Evolutionary conservation across 2,329 filamentous ascomycete genomes (phyloP), one percentile per base, ranked within the genome.

Genomic region (Talaromyces marneffei): DNA sequence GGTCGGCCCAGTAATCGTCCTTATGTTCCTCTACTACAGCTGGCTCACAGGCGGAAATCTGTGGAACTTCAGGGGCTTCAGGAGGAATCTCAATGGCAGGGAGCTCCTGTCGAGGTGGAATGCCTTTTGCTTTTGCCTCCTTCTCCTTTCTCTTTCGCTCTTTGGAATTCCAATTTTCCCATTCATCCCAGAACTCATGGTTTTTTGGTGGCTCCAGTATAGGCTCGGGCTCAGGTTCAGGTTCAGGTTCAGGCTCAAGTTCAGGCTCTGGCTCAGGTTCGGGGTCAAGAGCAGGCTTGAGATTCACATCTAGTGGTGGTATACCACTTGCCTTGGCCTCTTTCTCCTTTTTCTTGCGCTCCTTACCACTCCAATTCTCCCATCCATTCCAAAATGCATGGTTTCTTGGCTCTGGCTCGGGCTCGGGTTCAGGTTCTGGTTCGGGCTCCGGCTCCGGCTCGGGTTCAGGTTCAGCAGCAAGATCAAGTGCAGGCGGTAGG

Each of bases 401-500:
- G 20, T 62, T 62, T 10, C 39, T 37, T 14, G 33, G 60, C 8
- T 42, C 53, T 0, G 52, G 42, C 4, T 61, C 59, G 3, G 50
- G 35, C 10, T 39, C 63, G 33, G 54, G 57, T 58, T 62, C 39
- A 0, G 59, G 59, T 20, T 57, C 59, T 3, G 59, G 54, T 6
- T 53, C 60, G 10, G 61, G 58, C 14, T 52, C 59, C 2, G 10
- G 20, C 16, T 61, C 59, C 2, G 48, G 52, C 27, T 65, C 58
- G 4, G 60, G 52, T 39, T 40, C n/a, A n/a, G n/a, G n/a, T n/a
- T n/a, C 44, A 16, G 42, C n/a, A 35, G 74, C 72, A 27, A 83
- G 83, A 68, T 86, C 86, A 62, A 80, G 81, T 62, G 83, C 84
- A 57, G 83, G 33, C 20, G 58, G 58, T 50, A 39, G 23, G 25